Conservation (phyloP, 225 moss, liverwort and hornwort genomes). For the Physcomitrium patens region DNA sequence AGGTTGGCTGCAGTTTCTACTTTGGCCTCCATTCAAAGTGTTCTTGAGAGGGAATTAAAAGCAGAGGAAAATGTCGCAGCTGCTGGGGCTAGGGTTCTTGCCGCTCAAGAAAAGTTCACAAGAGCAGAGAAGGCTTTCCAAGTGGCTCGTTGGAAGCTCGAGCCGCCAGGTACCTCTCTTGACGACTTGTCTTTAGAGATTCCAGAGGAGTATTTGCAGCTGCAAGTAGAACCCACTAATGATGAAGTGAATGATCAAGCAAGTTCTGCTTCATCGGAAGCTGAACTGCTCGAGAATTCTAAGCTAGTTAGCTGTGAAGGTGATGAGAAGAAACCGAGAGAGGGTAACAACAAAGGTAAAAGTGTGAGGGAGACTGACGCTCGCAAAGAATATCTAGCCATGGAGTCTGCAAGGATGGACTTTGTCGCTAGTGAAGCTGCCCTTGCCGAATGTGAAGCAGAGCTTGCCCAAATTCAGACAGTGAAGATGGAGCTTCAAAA, state of each 20-base stretch:
- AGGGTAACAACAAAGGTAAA: slow-evolving; percentile 35
- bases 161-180: slow-evolving; percentile 48
- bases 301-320: slow-evolving; percentile 22
- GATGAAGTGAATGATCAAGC: slow-evolving; percentile 36
- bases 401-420: slow-evolving; percentile 56
- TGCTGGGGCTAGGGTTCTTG: slow-evolving; percentile 41
- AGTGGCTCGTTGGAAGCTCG: slow-evolving; percentile 62
- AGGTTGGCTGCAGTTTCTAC: slow-evolving; percentile 44
- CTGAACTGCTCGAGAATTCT: slow-evolving; percentile 21
- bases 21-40: slow-evolving; percentile 42
- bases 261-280: slow-evolving; percentile 26
- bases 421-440: slow-evolving; percentile 47
- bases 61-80: slow-evolving; percentile 49
- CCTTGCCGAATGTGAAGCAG: slow-evolving; percentile 46
- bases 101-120: slow-evolving; percentile 56
- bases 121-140: slow-evolving; percentile 69
- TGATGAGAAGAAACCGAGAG: slow-evolving; percentile 31
- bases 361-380: slow-evolving; percentile 42
- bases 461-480: slow-evolving; percentile 47
- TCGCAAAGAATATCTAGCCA: slow-evolving; percentile 52
- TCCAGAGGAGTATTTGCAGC: slow-evolving; percentile 36
- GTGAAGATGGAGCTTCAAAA: slow-evolving; percentile 51
- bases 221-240: slow-evolving; percentile 32
- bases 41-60: slow-evolving; percentile 45
- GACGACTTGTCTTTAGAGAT: slow-evolving; percentile 51